phyloP scores from a whole-genome alignment of 306 rosid genomes.

The Castanospermum australe region DNA sequence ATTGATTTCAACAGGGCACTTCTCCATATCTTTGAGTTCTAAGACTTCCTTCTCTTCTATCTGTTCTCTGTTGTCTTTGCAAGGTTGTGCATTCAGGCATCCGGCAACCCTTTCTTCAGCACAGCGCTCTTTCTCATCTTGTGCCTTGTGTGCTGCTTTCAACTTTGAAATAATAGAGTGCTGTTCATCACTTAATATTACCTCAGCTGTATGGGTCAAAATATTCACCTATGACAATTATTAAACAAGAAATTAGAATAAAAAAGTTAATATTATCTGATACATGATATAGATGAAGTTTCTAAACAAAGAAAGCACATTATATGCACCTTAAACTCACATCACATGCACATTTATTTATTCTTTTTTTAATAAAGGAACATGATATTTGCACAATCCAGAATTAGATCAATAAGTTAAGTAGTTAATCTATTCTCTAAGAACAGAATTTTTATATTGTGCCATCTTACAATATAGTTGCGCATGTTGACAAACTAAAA shows the following conservation, averaged over 20 bases:
- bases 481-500: background rate
- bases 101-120: conserved; percentile 6
- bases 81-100: conserved; percentile 5
- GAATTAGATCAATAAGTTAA: background rate
- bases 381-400: background rate
- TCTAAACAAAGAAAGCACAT: background rate
- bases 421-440: background rate
- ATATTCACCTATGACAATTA: conserved; percentile 66
- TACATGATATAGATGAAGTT: background rate
- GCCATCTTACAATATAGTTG: background rate
- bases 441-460: background rate
- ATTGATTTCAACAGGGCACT: conserved; percentile 23
- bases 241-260: conserved; percentile 3
- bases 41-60: conserved; percentile 18
- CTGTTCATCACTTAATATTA: conserved; percentile 44
- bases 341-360: background rate
- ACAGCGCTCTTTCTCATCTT: conserved; percentile 54
- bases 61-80: background rate
- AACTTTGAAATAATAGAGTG: conserved; percentile 46
- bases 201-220: conserved; percentile 73
- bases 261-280: conserved; percentile 18
- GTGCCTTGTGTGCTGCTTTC: conserved; percentile 63
- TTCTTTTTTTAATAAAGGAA: background rate
- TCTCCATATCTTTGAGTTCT: conserved; percentile 12
- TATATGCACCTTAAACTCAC: background rate